Evolutionary conservation across 768 basidiomycete species (phyloP).

Genomic region (Mycena vulgaris): DNA sequence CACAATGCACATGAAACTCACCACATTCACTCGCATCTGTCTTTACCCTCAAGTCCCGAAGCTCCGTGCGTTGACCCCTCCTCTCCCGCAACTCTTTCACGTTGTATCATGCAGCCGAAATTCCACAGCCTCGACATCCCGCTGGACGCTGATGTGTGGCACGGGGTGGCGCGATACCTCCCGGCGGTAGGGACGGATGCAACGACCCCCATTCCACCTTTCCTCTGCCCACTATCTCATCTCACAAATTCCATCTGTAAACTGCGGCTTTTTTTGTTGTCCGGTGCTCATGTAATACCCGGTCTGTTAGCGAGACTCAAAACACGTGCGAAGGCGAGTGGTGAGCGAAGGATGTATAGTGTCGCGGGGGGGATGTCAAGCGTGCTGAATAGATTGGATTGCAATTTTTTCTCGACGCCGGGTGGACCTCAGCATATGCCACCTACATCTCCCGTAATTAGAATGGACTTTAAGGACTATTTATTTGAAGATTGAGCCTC

Average conservation of each 20-base stretch:
- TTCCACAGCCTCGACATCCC: too few species aligned
- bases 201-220: constrained; percentile 9
- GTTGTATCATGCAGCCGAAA: not conserved
- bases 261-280: constrained; percentile 1
- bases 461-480: constrained; percentile 13
- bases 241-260: constrained; percentile 2
- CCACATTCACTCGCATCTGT: constrained; percentile 2
- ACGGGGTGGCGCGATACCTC: constrained; percentile 1
- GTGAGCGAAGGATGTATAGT: constrained; percentile 2
- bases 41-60: not conserved
- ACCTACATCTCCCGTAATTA: constrained; percentile 11
- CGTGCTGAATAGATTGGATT: constrained; percentile 1
- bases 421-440: not conserved
- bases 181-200: constrained; percentile 3
- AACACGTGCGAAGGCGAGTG: constrained; percentile 3
- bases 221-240: not conserved
- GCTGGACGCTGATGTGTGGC: too few species aligned
- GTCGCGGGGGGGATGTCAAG: not conserved
- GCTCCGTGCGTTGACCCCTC: constrained; percentile 1
- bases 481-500: constrained; percentile 10
- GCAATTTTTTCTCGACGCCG: constrained; percentile 7
- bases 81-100: not conserved
- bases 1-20: constrained; percentile 4
- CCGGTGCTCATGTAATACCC: not conserved
- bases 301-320: constrained; percentile 1